Evolutionary conservation across 2,329 filamentous ascomycete species (phyloP), one percentile per base, ranked within the genome.

Genomic region (Microcyclospora tardicrescens): DNA sequence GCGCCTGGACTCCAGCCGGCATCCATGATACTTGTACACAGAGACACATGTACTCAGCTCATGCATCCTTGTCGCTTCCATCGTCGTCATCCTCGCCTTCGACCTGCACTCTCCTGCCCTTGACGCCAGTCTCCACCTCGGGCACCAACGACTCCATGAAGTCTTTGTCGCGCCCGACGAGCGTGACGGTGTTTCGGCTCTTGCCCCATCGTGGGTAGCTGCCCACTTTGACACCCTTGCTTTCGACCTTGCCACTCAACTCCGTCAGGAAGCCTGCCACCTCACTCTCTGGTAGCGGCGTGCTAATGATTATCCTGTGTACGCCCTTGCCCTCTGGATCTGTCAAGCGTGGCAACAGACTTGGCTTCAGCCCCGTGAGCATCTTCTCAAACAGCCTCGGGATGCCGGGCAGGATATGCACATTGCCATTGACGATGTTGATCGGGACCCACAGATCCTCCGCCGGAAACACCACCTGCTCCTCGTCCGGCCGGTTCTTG

Each of bases 131-230:
- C 56, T 84, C 75, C 2, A 94, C 84, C 57, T 94, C 85, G 0
- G 71, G 63, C 11, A 93, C 73, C 44, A 95, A 61, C 36, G 76
- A 78, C 58, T 94, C 84, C 56, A 96, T 72, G 50, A 75, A 89
- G 16, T 73, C 78, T 48, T 72, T 68, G 56, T 95, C 82, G 48
- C 76, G 77, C 12, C 70, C 77, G 12, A 95, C 87, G 38, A 98
- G 67, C 10, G 89, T 95, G 35, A 96, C 85, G 0, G 86, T 91
- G 61, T 96, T 96, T 46, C 71, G 71, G 53, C 77, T 76, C 69
- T 84, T 89, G 5, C 82, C 84, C 86, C 87, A 95, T 39, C 85
- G 71, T 28, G 91, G 91, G 62, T 98, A 96, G 61, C 84, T 93
- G 34, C 91, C 91, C 12, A 96, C 85, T 65, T 96, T 96, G 53